Evolutionary conservation across 768 basidiomycete species (phyloP).

Genomic region (Suillus ampliporus): DNA sequence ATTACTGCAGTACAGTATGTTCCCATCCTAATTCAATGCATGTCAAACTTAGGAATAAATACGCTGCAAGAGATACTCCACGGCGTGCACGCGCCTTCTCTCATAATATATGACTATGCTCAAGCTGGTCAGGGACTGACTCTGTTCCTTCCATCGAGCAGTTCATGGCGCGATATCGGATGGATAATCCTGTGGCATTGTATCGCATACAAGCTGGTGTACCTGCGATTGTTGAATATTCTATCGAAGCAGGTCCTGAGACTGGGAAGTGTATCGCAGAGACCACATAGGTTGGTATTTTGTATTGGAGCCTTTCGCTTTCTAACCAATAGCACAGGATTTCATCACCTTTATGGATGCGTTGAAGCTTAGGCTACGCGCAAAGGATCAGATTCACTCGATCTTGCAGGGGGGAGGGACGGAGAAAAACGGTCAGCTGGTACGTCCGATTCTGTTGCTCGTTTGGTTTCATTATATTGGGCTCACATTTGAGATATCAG

Average conservation of each 20-base stretch:
- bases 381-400: conserved; percentile 96
- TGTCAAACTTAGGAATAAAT: conserved; percentile 14
- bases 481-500: conserved; percentile 42
- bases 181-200: conserved; percentile 92
- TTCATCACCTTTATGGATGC: conserved; percentile 99
- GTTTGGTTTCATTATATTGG: not conserved
- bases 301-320: not conserved
- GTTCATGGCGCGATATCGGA: conserved; percentile 90
- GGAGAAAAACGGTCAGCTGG: conserved; percentile 94
- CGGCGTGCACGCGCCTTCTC: conserved; percentile 91
- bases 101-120: conserved; percentile 98
- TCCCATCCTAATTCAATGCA: not conserved
- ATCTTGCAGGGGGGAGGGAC: conserved; percentile 96
- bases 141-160: conserved; percentile 85
- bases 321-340: conserved; percentile 54
- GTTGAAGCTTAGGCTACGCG: conserved; percentile 88
- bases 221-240: conserved; percentile 96
- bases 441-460: conserved; percentile 40
- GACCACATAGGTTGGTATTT: conserved; percentile 80
- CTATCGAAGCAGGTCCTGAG: conserved; percentile 89
- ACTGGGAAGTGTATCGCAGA: conserved; percentile 98
- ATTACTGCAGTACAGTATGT: conserved; percentile 91
- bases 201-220: conserved; percentile 92
- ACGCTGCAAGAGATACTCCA: conserved; percentile 80
- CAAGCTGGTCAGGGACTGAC: conserved; percentile 91